phyloP scores from a whole-genome alignment of 495 filamentous ascomycete species.

The Talaromyces wortmannii region DNA sequence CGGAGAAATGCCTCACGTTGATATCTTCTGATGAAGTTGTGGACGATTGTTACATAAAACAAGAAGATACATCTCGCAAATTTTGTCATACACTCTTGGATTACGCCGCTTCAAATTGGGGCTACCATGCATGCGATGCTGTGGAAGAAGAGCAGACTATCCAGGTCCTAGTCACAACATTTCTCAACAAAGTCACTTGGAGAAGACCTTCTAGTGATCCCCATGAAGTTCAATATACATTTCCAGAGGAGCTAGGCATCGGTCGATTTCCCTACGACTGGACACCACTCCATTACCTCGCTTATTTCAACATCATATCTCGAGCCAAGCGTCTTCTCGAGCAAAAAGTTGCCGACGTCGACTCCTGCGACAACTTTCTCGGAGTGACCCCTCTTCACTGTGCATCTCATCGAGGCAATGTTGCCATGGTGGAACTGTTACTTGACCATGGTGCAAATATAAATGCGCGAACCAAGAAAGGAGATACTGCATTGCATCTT shows the following conservation, averaged over 20 bases:
- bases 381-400: constrained; percentile 24
- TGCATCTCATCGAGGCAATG: constrained; percentile 27
- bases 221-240: constrained; percentile 3
- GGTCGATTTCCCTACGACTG: constrained; percentile 22
- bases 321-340: constrained; percentile 21
- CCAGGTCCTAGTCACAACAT: constrained; percentile 22
- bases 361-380: constrained; percentile 15
- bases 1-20: constrained; percentile 18
- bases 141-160: constrained; percentile 22
- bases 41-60: constrained; percentile 24
- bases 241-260: constrained; percentile 15
- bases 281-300: constrained; percentile 21
- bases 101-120: constrained; percentile 27
- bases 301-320: constrained; percentile 17
- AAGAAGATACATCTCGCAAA: constrained; percentile 3
- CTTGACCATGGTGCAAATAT: constrained; percentile 18
- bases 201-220: constrained; percentile 17
- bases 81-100: constrained; percentile 3
- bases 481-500: constrained; percentile 22
- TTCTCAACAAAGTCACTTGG: constrained; percentile 31
- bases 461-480: constrained; percentile 14
- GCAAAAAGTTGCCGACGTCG: constrained; percentile 14
- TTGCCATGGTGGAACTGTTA: constrained; percentile 30
- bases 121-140: constrained; percentile 19
- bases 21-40: constrained; percentile 25